A percentile compares a stretch with the other conserved stretches of the same genome.
phyloP scores from a whole-genome alignment of 2,329 filamentous ascomycete genomes.

The Dactylonectria estremocensis region DNA sequence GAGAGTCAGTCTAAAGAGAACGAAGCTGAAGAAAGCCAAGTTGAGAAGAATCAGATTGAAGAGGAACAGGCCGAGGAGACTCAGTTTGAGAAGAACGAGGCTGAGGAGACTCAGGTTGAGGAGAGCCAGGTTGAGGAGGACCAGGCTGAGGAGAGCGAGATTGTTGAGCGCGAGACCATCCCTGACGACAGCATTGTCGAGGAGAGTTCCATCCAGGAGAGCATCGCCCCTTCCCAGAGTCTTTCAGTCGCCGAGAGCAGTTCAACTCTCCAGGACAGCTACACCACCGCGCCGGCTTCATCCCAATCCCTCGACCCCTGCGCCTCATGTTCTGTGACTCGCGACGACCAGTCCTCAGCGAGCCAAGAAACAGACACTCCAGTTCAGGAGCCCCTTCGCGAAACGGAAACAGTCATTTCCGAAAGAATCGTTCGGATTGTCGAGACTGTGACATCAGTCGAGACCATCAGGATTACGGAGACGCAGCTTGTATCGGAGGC shows the following conservation, averaged over 20 bases:
- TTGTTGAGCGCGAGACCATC: not conserved
- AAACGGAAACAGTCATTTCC: constrained; percentile 41
- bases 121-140: constrained; percentile 32
- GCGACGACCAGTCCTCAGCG: constrained; percentile 6
- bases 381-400: constrained; percentile 34
- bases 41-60: not conserved
- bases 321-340: constrained; percentile 38
- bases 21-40: constrained; percentile 28
- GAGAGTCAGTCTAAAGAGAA: constrained; percentile 44
- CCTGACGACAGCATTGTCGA: constrained; percentile 33
- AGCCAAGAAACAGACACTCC: constrained; percentile 12
- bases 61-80: not conserved
- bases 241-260: constrained; percentile 4
- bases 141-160: constrained; percentile 6
- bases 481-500: constrained; percentile 48
- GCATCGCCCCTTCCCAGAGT: not conserved
- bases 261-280: constrained; percentile 1
- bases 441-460: constrained; percentile 55
- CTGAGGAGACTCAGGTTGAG: not conserved
- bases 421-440: constrained; percentile 52
- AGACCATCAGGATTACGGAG: constrained; percentile 50
- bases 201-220: constrained; percentile 17
- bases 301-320: constrained; percentile 41
- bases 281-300: constrained; percentile 7
- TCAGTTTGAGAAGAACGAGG: not conserved